A percentile compares a stretch with the other conserved stretches of the same genome.
Evolutionary conservation across 306 rosid genomes (phyloP).

Genomic region (Pterocarpus macrocarpus): DNA sequence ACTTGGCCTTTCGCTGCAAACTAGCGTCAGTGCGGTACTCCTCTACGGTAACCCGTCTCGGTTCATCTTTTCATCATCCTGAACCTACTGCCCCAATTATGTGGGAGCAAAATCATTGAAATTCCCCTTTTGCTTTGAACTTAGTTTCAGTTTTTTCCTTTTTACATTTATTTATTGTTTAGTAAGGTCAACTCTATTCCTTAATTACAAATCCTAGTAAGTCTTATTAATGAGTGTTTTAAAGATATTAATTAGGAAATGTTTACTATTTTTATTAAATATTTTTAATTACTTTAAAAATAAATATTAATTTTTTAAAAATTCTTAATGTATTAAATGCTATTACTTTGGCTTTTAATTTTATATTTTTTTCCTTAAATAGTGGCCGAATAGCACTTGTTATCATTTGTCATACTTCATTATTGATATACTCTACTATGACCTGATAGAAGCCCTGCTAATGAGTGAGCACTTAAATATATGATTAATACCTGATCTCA

Average conservation of each 20-base stretch:
- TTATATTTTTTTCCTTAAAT: neutral
- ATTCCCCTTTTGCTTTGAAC: constrained; percentile 40
- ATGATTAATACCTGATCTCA: neutral
- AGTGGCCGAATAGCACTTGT: neutral
- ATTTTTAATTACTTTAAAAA: neutral
- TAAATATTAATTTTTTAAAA: neutral
- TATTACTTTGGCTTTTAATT: neutral
- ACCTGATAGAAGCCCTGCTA: neutral
- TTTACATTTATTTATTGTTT: neutral
- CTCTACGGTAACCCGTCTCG: neutral
- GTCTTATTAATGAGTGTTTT: neutral
- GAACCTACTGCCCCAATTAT: constrained; percentile 47
- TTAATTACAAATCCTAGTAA: neutral
- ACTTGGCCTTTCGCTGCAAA: constrained; percentile 43
- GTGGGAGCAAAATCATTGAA: constrained; percentile 58
- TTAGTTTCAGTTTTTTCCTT: neutral
- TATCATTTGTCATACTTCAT: neutral
- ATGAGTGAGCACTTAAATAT: neutral
- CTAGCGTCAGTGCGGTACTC: neutral
- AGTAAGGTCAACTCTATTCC: constrained; percentile 25
- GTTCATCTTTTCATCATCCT: constrained; percentile 9
- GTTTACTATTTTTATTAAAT: neutral
- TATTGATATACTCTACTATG: neutral
- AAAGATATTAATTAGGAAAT: neutral
- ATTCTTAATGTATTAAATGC: neutral